Evolutionary conservation across 441 rosid genomes (phyloP), one percentile per base, ranked within the genome.

Genomic region (Syzygium malaccense): DNA sequence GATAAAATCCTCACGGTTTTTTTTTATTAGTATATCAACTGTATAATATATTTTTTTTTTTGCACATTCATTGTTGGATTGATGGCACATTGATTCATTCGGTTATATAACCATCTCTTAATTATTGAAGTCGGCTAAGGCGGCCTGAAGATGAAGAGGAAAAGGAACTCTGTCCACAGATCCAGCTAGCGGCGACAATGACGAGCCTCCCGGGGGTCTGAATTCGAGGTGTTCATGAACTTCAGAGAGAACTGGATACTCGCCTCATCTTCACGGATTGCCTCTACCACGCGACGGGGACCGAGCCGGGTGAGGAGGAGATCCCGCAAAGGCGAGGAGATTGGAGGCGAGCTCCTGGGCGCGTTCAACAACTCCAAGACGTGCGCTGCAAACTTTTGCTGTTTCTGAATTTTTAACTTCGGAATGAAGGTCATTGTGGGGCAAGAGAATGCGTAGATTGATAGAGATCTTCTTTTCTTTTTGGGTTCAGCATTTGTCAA

Each of bases 141-240:
- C 20, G 20, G 58, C 8, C 58, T 8, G 58, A 20, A 20, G 26
- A 56, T 56, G 58, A 56, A 56, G 58, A 56, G 58, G 58, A 8
- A 20, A 71, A 33, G 8, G 0, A 71, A 19, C 26, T 68, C 26
- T 7, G 0, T 68, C 48, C 25, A 19, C 14, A 1, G 0, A 33
- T 68, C 49, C 0, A 33, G 2, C 48, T 33, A 0, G 4, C 15
- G 20, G 11, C 3, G 3, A 32, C 0, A 32, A 1, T 66, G 6
- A 7, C 1, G 13, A 32, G 45, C 45, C 2, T 14, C 14, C 10
- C 4, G 48, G 48, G 0, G 79, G 26, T 18, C 25, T 33, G 0
- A 20, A 66, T 66, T 32, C 48, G 4, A 68, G 48, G 45, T 1
- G 41, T 9, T 68, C 48, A 0, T 68, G 20, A 0, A 33, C 48